Evolutionary conservation across 2,329 filamentous ascomycete genomes (phyloP), one percentile per base, ranked within the genome.

Genomic region (Cladophialophora yegresii): DNA sequence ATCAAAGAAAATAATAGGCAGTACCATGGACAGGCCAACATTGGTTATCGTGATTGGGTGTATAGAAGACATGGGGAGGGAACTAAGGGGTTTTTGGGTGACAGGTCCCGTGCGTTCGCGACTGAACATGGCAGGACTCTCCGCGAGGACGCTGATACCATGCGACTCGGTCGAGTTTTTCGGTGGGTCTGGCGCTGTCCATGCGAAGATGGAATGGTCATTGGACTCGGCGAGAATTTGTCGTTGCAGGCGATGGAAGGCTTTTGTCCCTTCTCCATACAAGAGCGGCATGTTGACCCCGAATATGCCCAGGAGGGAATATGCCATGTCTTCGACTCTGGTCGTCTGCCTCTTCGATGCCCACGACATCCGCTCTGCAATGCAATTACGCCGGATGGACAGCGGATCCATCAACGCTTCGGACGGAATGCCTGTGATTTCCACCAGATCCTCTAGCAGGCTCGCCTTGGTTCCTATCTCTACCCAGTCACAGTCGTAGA

Each of bases 241-340:
- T 55, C 67, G 61, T 33, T 70, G 68, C 1, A 70, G 60, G 4
- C 69, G 45, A 33, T 47, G 26, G 33, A 74, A 75, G 8, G 73
- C 73, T 20, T 68, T 71, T 9, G 61, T 58, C 6, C 72, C 71
- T 49, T 75, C 73, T 0, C 80, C 80, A 56, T 82, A 82, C 0
- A 81, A 57, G 3, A 81, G 67, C 0, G 79, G 75, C 76, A 82
- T 80, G 43, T 78, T 75, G 26, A 82, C 73, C 0, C 72, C 72
- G 30, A 82, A 82, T 0, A 82, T 73, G 0, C 80, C 80, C 3
- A 82, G 64, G 0, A 82, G 70, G 9, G 74, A 80, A 47, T 82
- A 82, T 0, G 79, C 78, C n/a, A 73, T 73, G 45, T 82, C 81
- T 54, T 82, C 80, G 0, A 61, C 4, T 2, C 75, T 62, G 0